These are phyloP conservation scores for Murraya koenigii DNA, from an alignment of 345 rosid genomes.

Conservation along the genomic window DNA sequence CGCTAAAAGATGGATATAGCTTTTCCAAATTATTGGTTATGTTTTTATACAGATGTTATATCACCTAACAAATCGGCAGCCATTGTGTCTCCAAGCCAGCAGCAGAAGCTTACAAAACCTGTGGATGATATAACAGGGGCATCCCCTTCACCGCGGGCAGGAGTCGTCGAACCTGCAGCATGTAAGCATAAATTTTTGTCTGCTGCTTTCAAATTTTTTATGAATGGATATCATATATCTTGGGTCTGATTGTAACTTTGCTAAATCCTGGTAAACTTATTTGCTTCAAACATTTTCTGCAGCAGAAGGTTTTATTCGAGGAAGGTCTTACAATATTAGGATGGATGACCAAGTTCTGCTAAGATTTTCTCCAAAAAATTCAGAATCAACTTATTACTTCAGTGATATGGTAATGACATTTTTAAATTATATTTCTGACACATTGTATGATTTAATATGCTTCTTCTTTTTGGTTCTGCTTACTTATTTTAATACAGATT, in stretches of 20 bases:
- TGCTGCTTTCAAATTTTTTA: slow-evolving; percentile 6
- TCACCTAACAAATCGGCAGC: slow-evolving; percentile 38
- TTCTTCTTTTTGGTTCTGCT: slow-evolving; percentile 13
- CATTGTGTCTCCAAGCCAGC: slow-evolving; percentile 43
- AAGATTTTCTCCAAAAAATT: slow-evolving; percentile 87
- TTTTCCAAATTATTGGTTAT: slow-evolving; percentile 18
- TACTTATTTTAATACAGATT: slow-evolving; percentile 48
- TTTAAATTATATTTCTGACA: slow-evolving; percentile 9
- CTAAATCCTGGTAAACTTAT: slow-evolving; percentile 37
- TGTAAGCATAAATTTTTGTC: slow-evolving; percentile 44
- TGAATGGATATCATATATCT: slow-evolving; percentile 5
- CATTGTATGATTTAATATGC: background rate
- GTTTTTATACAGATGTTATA: slow-evolving; percentile 39
- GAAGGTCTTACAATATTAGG: slow-evolving; percentile 95
- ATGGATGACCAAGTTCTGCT: slow-evolving; percentile 90
- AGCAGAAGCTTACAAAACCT: slow-evolving; percentile 40
- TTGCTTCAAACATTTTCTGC: slow-evolving; percentile 51
- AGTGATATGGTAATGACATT: slow-evolving; percentile 70
- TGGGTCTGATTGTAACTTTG: slow-evolving; percentile 18
- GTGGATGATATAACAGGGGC: slow-evolving; percentile 39
- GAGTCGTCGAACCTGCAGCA: slow-evolving; percentile 49
- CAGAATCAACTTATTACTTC: slow-evolving; percentile 90
- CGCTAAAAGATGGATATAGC: background rate
- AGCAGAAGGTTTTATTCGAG: slow-evolving; percentile 93
- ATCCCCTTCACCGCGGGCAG: slow-evolving; percentile 31